Percentiles rank a stretch among this genome's conserved stretches.
Evolutionary conservation across 1,284 basidiomycete species (phyloP).

Genomic region (Fistulinella staudtii): DNA sequence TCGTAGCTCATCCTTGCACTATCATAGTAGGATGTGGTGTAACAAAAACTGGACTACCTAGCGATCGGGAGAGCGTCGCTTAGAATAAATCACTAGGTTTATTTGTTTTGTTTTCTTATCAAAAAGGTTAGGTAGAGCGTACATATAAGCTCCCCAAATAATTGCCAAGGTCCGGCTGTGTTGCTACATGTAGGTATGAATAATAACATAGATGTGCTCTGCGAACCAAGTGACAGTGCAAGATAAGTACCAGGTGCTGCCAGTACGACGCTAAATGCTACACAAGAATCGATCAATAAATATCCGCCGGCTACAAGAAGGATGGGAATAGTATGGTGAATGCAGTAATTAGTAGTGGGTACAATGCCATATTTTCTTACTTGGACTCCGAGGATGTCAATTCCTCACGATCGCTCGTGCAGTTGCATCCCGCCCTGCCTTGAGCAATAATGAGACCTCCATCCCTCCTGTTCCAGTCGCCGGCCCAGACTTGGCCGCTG

Average conservation of each 20-base stretch:
- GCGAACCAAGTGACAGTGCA: constrained; percentile 13
- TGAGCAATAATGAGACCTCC: constrained; percentile 75
- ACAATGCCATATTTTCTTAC: not conserved
- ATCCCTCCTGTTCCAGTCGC: constrained; percentile 87
- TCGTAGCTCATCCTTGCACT: too few species aligned
- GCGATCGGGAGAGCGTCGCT: too few species aligned
- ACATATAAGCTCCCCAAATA: too few species aligned
- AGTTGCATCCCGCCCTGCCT: constrained; percentile 86
- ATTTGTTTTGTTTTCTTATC: too few species aligned
- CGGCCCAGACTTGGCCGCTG: constrained; percentile 41
- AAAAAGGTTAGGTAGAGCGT: too few species aligned
- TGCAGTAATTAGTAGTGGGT: constrained; percentile 16
- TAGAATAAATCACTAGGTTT: too few species aligned
- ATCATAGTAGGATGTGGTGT: too few species aligned
- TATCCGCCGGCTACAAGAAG: constrained; percentile 6
- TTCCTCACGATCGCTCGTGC: constrained; percentile 51
- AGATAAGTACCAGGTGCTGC: constrained; percentile 9
- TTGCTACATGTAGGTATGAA: constrained; percentile 26
- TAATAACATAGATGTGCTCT: not conserved
- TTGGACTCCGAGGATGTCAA: constrained; percentile 4
- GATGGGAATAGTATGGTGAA: constrained; percentile 2
- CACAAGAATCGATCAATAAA: constrained; percentile 30
- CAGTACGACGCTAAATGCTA: constrained; percentile 24
- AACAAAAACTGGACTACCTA: too few species aligned
- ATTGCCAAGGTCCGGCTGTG: too few species aligned